Evolutionary conservation across 495 filamentous ascomycete genomes (phyloP).

Genomic region (Trypethelium eluteriae): DNA sequence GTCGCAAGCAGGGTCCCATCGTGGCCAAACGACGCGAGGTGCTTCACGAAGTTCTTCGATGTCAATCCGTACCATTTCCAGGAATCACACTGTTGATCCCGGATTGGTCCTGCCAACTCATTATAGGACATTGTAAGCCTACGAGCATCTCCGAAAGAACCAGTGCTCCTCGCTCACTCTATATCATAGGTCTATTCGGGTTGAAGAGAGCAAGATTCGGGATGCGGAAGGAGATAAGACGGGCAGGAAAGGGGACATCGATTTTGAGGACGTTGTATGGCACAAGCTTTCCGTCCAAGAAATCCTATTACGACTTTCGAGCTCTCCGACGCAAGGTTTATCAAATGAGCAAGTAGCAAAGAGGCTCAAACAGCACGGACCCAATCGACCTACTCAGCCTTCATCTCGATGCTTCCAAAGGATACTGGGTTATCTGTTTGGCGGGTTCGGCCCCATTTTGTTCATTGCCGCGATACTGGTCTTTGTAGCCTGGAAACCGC

Average conservation of each 20-base stretch:
- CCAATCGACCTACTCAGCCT: constrained; percentile 53
- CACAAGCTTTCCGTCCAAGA: constrained; percentile 50
- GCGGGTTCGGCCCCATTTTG: constrained; percentile 60
- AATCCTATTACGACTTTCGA: constrained; percentile 46
- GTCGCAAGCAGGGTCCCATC: not conserved
- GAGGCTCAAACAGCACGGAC: constrained; percentile 49
- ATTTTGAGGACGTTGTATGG: constrained; percentile 43
- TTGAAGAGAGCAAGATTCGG: not conserved
- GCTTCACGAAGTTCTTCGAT: not conserved
- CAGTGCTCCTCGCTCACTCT: not conserved
- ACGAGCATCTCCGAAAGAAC: not conserved
- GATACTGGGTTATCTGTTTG: constrained; percentile 61
- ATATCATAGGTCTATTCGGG: not conserved
- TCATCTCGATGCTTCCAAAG: constrained; percentile 49
- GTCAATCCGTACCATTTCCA: not conserved
- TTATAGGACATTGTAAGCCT: constrained; percentile 3
- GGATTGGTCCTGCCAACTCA: constrained; percentile 3
- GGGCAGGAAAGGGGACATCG: constrained; percentile 41
- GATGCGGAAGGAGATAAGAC: constrained; percentile 11
- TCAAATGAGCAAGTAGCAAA: constrained; percentile 43
- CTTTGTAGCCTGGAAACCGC: constrained; percentile 62
- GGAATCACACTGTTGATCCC: constrained; percentile 1
- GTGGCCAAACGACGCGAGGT: not conserved
- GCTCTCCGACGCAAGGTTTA: constrained; percentile 44
- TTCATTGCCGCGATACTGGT: constrained; percentile 56